Evolutionary conservation across 495 filamentous ascomycete species (phyloP), one percentile per base, ranked within the genome.

Genomic region (Tuber melanosporum): DNA sequence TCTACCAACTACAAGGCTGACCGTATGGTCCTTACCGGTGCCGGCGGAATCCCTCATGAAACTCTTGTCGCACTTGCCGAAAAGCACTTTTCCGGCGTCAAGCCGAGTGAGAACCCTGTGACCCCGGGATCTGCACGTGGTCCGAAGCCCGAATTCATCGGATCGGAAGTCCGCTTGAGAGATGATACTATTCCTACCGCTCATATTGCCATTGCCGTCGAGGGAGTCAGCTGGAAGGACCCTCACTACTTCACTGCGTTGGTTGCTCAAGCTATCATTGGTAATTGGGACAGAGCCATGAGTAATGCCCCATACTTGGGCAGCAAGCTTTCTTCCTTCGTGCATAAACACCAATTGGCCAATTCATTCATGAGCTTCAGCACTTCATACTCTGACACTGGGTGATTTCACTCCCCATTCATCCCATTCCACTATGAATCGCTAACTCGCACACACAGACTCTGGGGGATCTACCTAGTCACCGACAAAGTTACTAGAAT

Each of bases 351-450:
- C 86, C 90, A 94, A 83, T 90, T 99, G 73, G 95, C 95, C 83
- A 99, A 95, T 87, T 97, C 93, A 89, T 98, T 97, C 90, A 99
- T 99, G 95, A 95, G 92, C 89, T 99, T 99, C 87, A 97, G 93
- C 82, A 99, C 95, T 71, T 97, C 93, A 88, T 99, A 99, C 87
- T 97, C 93, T 84, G 95, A 99, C 86, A 98, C 95, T 84, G 95
- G 94, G 94, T 97, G 89, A 87, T 89, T 81, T 22, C 44, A 19
- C 15, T 20, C 15, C 41, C 62, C 14, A 36, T 4, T 39, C 17
- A 12, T 74, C 47, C 41, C 47, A 12, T 69, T 8, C 52, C 46
- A 70, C 22, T 72, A 52, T 19, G 69, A 22, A 43, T 75, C 71
- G 73, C 82, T 83, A 79, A 81, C 19, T 39, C 20, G 85, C 72